Evolutionary conservation across 441 rosid species (phyloP).

Genomic region (Bruguiera hainesii): DNA sequence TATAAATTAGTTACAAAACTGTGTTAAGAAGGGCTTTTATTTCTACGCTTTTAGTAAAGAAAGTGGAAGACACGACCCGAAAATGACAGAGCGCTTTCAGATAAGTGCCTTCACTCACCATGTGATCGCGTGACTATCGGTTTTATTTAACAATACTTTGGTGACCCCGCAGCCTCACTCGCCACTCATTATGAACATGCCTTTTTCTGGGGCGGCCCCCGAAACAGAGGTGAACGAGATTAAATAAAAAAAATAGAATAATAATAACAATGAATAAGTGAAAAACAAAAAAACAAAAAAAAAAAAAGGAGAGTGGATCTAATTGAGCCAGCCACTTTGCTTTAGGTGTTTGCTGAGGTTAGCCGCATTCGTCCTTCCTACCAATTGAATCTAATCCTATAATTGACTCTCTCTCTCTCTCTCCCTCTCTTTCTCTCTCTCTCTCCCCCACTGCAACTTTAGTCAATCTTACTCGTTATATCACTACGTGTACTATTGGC

Average conservation of each 20-base stretch:
- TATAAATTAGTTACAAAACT: neutral
- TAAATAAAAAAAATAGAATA: neutral
- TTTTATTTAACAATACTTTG: neutral
- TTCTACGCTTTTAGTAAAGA: constrained; percentile 12
- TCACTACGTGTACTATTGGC: no score
- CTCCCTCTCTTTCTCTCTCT: neutral
- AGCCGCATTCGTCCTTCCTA: constrained; percentile 13
- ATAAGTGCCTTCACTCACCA: constrained; percentile 4
- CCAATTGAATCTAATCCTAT: constrained; percentile 14
- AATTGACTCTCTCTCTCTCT: neutral
- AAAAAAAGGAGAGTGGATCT: neutral
- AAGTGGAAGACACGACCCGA: constrained; percentile 18
- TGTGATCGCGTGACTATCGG: neutral
- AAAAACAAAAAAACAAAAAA: neutral
- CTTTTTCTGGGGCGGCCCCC: no score
- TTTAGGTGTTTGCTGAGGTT: constrained; percentile 19
- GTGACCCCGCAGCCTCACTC: neutral
- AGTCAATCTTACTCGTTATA: no score
- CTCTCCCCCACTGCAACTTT: neutral
- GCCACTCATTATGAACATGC: no score
- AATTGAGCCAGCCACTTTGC: constrained; percentile 7
- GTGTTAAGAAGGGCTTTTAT: neutral
- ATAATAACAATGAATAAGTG: neutral
- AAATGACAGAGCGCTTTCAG: neutral
- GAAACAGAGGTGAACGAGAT: neutral